A percentile compares a stretch with the other conserved stretches of the same genome.
Evolutionary conservation across 2,329 filamentous ascomycete genomes (phyloP).

Genomic region (Aspergillus oerlinghausenensis): DNA sequence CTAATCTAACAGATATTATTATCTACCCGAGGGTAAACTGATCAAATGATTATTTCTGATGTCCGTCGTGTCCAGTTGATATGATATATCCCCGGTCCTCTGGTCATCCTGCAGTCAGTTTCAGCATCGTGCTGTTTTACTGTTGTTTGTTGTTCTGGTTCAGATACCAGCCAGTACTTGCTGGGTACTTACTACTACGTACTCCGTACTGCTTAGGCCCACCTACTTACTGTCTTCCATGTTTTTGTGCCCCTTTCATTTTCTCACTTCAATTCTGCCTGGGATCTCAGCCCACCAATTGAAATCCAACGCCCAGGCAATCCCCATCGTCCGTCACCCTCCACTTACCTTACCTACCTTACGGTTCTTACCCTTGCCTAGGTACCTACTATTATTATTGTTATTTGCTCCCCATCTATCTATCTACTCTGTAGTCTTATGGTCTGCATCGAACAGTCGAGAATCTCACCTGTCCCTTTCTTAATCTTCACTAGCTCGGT

Average conservation of each 20-base stretch:
- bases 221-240: neutral
- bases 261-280: neutral
- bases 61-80: too few relatives aligned
- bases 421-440: neutral
- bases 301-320: neutral
- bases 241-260: neutral
- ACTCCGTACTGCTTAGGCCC: neutral
- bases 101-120: too few relatives aligned
- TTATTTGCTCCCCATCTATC: neutral
- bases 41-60: neutral
- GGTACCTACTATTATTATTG: too few relatives aligned
- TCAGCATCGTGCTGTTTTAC: too few relatives aligned
- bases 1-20: too few relatives aligned
- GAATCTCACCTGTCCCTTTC: neutral
- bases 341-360: too few relatives aligned
- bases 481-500: neutral
- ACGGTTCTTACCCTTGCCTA: too few relatives aligned
- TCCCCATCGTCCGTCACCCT: too few relatives aligned
- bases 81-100: neutral
- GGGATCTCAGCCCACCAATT: constrained; percentile 18
- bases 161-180: neutral
- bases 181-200: too few relatives aligned
- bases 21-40: neutral
- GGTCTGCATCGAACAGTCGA: neutral
- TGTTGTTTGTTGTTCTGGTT: too few relatives aligned